Evolutionary conservation across 2,329 filamentous ascomycete species (phyloP), one percentile per base, ranked within the genome.

Genomic region (Hirsutella minnesotensis): DNA sequence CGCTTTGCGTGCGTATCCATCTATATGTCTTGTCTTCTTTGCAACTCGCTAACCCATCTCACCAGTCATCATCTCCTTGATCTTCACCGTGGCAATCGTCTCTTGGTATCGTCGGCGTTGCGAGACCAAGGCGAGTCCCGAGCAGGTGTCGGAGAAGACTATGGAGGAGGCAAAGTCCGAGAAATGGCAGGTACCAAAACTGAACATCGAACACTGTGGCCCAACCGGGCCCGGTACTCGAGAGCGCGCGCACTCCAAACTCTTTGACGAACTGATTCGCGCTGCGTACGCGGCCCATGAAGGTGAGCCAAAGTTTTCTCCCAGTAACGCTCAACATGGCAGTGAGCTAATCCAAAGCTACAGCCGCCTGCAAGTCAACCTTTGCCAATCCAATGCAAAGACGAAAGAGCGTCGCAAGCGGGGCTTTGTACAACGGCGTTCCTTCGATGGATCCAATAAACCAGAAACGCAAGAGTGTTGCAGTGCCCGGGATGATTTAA

Each of bases 161-260:
- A 12, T 12, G 12, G 24, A 27, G 24, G 24, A 27, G 24, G 24
- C 7, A 7, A 27, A 27, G 59, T 62, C 16, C 59, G 66, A 33
- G 31, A 33, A 33, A 13, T 66, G 20, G 16, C 8, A n/a, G 33
- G 16, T 18, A 9, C 33, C 33, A 13, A 10, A 18, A 35, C 15
- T 35, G 13, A n/a, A 35, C 3, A 10, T 18, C 4, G 33, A 35
- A n/a, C 15, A 18, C 33, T n/a, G 8, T 9, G 15, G 15, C 18
- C 15, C 33, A 18, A n/a, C 33, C 15, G 15, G 33, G n/a, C 15
- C 33, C 9, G 7, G 15, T n/a, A n/a, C 5, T 9, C 33, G 33
- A 9, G 13, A 35, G 33, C n/a, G 33, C 13, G 9, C 33, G 15
- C 33, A 16, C 13, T 35, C 33, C 15, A 35, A n/a, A 9, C 33